phyloP scores from a whole-genome alignment of 768 basidiomycete genomes.

The Lyophyllum shimeji region DNA sequence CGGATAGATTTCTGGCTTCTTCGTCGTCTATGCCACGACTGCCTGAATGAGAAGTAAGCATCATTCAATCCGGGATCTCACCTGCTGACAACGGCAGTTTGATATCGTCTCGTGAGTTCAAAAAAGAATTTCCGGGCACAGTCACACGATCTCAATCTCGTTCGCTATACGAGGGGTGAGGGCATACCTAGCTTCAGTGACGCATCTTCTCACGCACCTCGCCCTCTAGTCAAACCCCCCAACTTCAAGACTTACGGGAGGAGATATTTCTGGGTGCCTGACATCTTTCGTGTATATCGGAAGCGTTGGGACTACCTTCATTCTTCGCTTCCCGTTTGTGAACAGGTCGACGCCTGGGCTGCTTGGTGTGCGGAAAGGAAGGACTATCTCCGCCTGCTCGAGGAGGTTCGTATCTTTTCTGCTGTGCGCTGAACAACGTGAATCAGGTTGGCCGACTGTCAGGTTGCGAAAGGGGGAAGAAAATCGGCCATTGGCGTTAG shows the following conservation, averaged over 20 bases:
- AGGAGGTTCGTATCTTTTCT: background rate
- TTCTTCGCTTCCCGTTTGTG: background rate
- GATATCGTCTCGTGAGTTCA: background rate
- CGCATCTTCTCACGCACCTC: background rate
- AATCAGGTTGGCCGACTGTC: background rate
- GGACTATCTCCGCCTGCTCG: background rate
- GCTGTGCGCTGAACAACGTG: background rate
- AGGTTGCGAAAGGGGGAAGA: background rate
- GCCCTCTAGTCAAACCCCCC: background rate
- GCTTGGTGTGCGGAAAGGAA: background rate
- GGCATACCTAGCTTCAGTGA: too few species aligned
- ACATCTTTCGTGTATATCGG: background rate
- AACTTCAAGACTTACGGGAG: background rate
- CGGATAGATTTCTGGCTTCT: background rate
- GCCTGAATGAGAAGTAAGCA: background rate
- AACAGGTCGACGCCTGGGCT: background rate
- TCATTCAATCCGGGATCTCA: background rate
- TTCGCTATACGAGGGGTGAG: background rate
- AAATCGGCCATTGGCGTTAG: background rate
- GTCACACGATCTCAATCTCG: background rate
- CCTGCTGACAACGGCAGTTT: background rate
- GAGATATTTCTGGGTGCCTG: slow-evolving; percentile 1
- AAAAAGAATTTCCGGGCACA: background rate
- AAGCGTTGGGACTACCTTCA: background rate
- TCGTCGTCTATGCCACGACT: background rate